Conservation (phyloP, 768 basidiomycete species). For the Rossbeevera mucosa region DNA sequence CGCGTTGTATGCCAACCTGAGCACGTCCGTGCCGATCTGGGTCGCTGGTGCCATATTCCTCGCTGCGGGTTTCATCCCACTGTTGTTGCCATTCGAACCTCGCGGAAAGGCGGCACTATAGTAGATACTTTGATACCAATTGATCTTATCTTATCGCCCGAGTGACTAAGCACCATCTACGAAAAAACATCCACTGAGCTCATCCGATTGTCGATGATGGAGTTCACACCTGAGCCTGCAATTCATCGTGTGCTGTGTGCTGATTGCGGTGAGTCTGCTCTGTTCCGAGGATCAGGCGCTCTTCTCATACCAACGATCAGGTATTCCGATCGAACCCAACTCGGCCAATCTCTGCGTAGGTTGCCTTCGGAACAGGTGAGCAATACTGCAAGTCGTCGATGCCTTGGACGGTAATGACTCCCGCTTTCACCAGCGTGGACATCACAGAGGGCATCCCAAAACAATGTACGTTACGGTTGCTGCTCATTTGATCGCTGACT, state of each 20-base stretch:
- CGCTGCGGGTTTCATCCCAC: constrained; percentile 41
- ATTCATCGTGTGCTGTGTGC: constrained; percentile 84
- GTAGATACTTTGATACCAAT: not conserved
- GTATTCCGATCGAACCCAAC: constrained; percentile 85
- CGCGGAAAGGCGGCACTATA: constrained; percentile 51
- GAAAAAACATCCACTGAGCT: not conserved
- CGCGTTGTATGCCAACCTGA: constrained; percentile 45
- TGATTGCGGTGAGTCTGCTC: constrained; percentile 63
- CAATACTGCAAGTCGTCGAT: constrained; percentile 1
- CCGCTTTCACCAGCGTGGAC: constrained; percentile 58
- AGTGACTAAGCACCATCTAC: constrained; percentile 16
- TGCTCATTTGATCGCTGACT: not conserved
- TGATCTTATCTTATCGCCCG: constrained; percentile 16
- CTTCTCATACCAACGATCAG: constrained; percentile 33
- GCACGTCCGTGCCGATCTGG: constrained; percentile 51
- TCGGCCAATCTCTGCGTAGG: constrained; percentile 89
- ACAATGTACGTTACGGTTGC: constrained; percentile 73
- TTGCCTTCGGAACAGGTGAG: constrained; percentile 83
- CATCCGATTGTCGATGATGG: constrained; percentile 50
- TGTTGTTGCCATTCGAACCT: constrained; percentile 54
- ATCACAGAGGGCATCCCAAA: constrained; percentile 98
- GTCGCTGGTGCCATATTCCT: constrained; percentile 52
- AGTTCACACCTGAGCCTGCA: constrained; percentile 69
- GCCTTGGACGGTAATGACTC: not conserved
- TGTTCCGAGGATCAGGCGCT: not conserved